Evolutionary conservation across 192 early-diverging fungal species (phyloP).

Genomic region (Entomortierella lignicola): DNA sequence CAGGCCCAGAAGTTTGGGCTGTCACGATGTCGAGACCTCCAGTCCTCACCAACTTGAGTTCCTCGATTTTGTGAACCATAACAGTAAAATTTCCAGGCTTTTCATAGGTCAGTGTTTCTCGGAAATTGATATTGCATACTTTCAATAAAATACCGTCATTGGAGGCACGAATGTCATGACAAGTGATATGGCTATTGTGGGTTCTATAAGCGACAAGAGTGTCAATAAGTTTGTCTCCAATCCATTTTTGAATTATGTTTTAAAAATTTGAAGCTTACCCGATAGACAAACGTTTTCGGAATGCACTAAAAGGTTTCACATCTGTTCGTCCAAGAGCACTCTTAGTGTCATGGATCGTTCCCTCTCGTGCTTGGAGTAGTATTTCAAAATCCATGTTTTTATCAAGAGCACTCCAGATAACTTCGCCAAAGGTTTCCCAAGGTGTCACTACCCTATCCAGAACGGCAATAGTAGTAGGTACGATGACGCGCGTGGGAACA

Average conservation of each 20-base stretch:
- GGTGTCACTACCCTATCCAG: slow-evolving; percentile 47
- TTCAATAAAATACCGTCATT: slow-evolving; percentile 24
- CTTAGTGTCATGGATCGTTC: slow-evolving; percentile 19
- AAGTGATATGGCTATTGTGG: slow-evolving; percentile 44
- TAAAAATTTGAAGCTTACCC: slow-evolving; percentile 13
- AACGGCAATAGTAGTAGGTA: slow-evolving; percentile 29
- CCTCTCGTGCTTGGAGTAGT: slow-evolving; percentile 28
- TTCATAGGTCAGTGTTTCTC: slow-evolving; percentile 18
- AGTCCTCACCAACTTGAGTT: slow-evolving; percentile 22
- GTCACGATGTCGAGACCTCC: slow-evolving; percentile 20
- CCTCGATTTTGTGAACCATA: slow-evolving; percentile 26
- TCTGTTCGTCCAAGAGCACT: slow-evolving; percentile 42
- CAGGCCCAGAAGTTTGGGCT: slow-evolving; percentile 1
- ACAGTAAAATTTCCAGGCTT: slow-evolving; percentile 15
- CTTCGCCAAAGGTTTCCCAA: slow-evolving; percentile 42
- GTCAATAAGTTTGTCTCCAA: not conserved
- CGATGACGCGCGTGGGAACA: slow-evolving; percentile 11
- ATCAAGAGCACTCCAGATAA: slow-evolving; percentile 39
- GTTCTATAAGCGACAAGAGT: slow-evolving; percentile 2
- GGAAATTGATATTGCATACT: slow-evolving; percentile 20
- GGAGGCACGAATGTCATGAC: slow-evolving; percentile 17
- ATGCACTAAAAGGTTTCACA: slow-evolving; percentile 40
- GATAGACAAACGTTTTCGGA: slow-evolving; percentile 36
- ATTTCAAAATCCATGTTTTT: slow-evolving; percentile 41
- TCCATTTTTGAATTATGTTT: too few species aligned